These are phyloP conservation scores for Acanthamoeba sp. DNA, from an alignment of 208 protist genomes.

Conservation along the genomic window DNA sequence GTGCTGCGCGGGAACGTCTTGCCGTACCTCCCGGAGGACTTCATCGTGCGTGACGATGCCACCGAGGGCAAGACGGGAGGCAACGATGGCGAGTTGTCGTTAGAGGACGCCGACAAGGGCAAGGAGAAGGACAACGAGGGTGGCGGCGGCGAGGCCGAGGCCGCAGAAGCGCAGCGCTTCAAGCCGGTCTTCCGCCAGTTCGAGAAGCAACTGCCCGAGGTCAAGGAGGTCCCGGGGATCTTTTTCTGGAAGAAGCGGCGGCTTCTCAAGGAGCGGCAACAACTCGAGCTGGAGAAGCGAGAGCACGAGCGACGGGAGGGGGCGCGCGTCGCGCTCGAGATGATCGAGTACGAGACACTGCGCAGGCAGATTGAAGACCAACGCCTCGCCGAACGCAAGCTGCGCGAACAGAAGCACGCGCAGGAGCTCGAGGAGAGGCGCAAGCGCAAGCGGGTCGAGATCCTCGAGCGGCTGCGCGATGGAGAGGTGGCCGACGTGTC, in stretches of 20 bases:
- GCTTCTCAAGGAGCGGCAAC: background rate
- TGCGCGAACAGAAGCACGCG: background rate
- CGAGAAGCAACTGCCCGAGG: background rate
- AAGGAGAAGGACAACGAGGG: background rate
- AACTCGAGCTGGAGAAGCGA: background rate
- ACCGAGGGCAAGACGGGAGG: background rate
- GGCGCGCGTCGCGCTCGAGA: background rate
- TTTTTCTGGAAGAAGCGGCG: slow-evolving; percentile 6
- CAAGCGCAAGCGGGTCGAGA: background rate
- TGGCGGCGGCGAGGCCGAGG: background rate
- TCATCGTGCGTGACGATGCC: background rate
- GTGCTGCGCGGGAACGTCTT: background rate
- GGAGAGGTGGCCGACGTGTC: background rate
- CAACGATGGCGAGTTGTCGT: background rate
- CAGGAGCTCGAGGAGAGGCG: background rate
- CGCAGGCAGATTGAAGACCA: background rate
- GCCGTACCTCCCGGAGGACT: slow-evolving; percentile 4
- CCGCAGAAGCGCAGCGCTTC: background rate
- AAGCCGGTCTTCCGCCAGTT: background rate
- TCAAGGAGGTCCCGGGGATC: background rate
- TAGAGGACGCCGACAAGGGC: background rate
- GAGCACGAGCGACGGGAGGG: background rate
- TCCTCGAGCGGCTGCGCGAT: background rate
- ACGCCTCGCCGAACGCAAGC: background rate
- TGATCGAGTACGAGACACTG: background rate